Conservation (phyloP, 352 stramenopile species). For the Elongisporangium anandrum region DNA sequence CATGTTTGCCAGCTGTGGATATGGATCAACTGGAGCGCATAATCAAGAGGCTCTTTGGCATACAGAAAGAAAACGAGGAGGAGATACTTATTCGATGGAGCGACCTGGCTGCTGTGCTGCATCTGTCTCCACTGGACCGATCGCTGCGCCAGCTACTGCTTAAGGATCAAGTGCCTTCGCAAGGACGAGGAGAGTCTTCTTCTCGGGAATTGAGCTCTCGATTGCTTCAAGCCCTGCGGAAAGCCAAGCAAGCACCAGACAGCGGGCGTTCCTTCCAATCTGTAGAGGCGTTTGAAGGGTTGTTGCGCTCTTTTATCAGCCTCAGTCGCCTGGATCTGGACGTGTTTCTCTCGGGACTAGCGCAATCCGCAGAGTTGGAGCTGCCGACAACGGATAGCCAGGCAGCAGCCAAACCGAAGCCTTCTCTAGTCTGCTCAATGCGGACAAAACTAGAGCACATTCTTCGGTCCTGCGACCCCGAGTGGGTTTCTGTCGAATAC, state of each 20-base stretch:
- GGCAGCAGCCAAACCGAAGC: neutral
- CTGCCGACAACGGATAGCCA: neutral
- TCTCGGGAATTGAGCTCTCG: neutral
- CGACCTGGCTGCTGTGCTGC: neutral
- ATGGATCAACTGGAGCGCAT: neutral
- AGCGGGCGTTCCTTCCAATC: neutral
- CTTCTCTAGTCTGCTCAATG: neutral
- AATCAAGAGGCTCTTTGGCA: neutral
- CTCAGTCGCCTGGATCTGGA: neutral
- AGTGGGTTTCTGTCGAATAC: neutral
- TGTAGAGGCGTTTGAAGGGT: neutral
- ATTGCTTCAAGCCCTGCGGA: neutral
- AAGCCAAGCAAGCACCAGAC: neutral
- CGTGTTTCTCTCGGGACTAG: neutral
- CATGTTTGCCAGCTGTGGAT: neutral
- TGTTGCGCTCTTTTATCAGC: neutral
- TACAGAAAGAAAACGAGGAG: neutral
- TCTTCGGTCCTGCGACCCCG: neutral
- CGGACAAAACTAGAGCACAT: neutral
- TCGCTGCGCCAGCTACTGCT: conserved; percentile 6
- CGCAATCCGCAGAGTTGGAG: neutral
- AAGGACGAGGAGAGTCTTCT: neutral
- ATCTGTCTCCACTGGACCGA: neutral
- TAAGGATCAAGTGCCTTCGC: neutral
- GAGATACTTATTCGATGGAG: neutral